Base-by-base conservation (phyloP, 164 flowering plant species). In the Macadamia tetraphylla region DNA sequence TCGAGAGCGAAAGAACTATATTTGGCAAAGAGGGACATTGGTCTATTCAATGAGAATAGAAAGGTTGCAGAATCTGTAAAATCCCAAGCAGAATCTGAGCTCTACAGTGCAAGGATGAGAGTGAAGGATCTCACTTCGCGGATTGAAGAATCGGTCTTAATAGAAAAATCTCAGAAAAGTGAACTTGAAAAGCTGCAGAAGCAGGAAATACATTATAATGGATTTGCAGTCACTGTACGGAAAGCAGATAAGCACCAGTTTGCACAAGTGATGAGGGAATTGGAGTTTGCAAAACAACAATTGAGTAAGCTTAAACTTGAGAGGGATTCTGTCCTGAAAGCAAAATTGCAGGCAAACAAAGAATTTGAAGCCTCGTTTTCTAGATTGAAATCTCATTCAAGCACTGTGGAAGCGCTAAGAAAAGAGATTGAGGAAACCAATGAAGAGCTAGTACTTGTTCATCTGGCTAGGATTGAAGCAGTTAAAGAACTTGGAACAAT, bases 371-470 rank as follows among this genome's bases (percentile, higher is more conserved):
- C 75, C 3, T 71, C 83, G 0, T 70, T 52, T 40, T 71, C 72
- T 7, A 85, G 67, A 73, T 49, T 78, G 51, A n/a, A 46, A 60
- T 69, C 81, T 40, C 68, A 51, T 71, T 70, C 78, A 57, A 77
- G 63, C 48, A 75, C 88, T 14, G 71, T 73, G 4, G 83, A 85
- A 63, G 71, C 76, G 29, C 72, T 90, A 0, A 77, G 68, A 76
- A 84, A 81, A 71, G 89, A 90, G 79, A 83, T 87, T 23, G 97
- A 89, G 55, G 88, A 83, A 49, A 80, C 68, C 0, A 82, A 82
- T 69, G 99, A 94, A 75, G 99, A 94, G 72, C 91, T 86, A 42
- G 89, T 88, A 71, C 74, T 94, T 0, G 92, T 87, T 58, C 95
- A 94, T 75, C 64, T 92, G 67, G 97, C 99, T 2, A 77, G 76